Evolutionary conservation across 805 yeast genomes (phyloP).

Genomic region (Kluyveromyces dobzhanskii): DNA sequence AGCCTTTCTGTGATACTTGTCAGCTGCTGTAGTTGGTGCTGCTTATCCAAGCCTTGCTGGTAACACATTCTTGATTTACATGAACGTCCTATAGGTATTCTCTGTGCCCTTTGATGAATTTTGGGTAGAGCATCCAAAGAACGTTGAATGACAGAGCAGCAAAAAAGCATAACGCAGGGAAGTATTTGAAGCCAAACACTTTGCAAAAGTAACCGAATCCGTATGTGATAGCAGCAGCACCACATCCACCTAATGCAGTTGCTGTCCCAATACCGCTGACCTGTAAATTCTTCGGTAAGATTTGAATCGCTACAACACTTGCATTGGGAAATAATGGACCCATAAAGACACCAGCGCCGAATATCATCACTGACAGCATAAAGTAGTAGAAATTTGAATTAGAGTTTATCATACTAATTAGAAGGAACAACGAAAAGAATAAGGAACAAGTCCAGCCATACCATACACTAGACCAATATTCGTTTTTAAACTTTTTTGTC

Average conservation of each 20-base stretch:
- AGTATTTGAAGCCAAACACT: slow-evolving; percentile 18
- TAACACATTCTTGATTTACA: too few relatives aligned
- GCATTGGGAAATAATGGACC: slow-evolving; percentile 74
- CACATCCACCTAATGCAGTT: slow-evolving; percentile 75
- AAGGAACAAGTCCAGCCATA: slow-evolving; percentile 30
- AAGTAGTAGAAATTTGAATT: slow-evolving; percentile 16
- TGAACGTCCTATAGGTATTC: slow-evolving; percentile 13
- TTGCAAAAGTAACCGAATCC: slow-evolving; percentile 40
- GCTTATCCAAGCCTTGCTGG: too few relatives aligned
- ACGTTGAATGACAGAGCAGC: slow-evolving; percentile 15
- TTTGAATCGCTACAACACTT: slow-evolving; percentile 52
- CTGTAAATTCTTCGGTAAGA: slow-evolving; percentile 52
- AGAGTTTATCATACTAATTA: slow-evolving; percentile 15
- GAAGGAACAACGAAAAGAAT: slow-evolving; percentile 27
- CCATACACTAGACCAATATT: slow-evolving; percentile 30
- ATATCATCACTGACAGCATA: slow-evolving; percentile 20
- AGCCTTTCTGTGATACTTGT: too few relatives aligned
- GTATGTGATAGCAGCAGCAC: slow-evolving; percentile 71
- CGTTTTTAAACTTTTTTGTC: slow-evolving; percentile 42
- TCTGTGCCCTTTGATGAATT: slow-evolving; percentile 15
- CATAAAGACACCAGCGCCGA: slow-evolving; percentile 48
- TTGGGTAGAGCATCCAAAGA: slow-evolving; percentile 25
- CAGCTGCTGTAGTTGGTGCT: too few relatives aligned
- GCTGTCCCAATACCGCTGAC: slow-evolving; percentile 65
- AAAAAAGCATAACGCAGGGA: slow-evolving; percentile 23